Evolutionary conservation across 1,284 basidiomycete genomes (phyloP), one percentile per base, ranked within the genome.

Genomic region (Cryptococcus sp.): DNA sequence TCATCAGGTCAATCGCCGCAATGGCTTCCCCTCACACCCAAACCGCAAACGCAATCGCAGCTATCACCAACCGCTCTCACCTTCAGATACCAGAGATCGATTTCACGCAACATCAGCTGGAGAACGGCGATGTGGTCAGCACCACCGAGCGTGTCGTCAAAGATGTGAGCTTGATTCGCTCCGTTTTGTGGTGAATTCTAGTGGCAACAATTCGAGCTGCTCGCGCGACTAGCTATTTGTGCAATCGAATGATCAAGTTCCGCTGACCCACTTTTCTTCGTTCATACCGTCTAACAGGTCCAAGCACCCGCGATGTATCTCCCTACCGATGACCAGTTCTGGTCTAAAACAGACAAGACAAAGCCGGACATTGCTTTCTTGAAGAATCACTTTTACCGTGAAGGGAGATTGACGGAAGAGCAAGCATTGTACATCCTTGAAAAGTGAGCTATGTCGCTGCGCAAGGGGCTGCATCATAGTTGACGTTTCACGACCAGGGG

Each of bases 381-480:
- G 63, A 99, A 99, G 83, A 98, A 98, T 72, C 95, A 99, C 80
- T 97, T 99, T 75, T 98, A 98, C 78, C 87, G 94, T 54, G 95
- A 98, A 78, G 95, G 95, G 0, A 82, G 92, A 50, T 73, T 96
- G 68, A 92, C 87, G 25, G 92, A 96, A 77, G 91, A 93, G 57
- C 90, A 94, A 78, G 91, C 91, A 17, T 75, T 92, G 55, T 93
- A 86, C 81, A 95, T 95, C 72, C 80, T 96, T 55, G 85, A 88
- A 61, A 88, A 87, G 77, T 78, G 61, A 52, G 47, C 41, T 57
- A 17, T 59, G 47, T 62, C 49, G 39, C 13, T 20, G 37, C 17
- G 17, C 43, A 55, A 43, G 39, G 51, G 57, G 37, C 55, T 49
- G 15, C 22, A 23, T 13, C 45, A 50, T 50, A 13, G 47, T 57